Conservation (phyloP, 2,329 filamentous ascomycete genomes). For the Aspergillus puulaauensis region DNA sequence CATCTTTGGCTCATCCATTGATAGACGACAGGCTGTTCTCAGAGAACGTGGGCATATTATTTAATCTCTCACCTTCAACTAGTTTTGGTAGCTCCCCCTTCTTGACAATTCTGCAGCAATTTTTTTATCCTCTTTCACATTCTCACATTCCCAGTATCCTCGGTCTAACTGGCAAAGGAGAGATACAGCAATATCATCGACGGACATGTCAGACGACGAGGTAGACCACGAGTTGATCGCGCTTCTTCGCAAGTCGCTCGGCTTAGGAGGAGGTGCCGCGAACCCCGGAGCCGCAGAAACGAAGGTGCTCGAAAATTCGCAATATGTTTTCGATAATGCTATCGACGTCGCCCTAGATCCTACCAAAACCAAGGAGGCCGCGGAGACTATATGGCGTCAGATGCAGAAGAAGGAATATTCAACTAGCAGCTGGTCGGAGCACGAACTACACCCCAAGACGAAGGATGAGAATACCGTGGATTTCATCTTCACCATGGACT, state of each 20-base stretch:
- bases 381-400: slow-evolving; percentile 71
- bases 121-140: not conserved
- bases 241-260: slow-evolving; percentile 77
- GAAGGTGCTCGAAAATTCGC: slow-evolving; percentile 76
- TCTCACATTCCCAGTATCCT: not conserved
- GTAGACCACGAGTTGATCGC: slow-evolving; percentile 83
- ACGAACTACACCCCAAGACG: slow-evolving; percentile 83
- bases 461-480: slow-evolving; percentile 78
- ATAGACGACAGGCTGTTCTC: slow-evolving; percentile 5
- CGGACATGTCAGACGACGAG: slow-evolving; percentile 82
- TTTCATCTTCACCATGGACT: slow-evolving; percentile 96
- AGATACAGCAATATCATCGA: not conserved
- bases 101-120: not conserved
- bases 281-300: slow-evolving; percentile 66
- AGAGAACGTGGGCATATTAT: not conserved
- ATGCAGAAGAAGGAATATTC: slow-evolving; percentile 86
- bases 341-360: slow-evolving; percentile 91
- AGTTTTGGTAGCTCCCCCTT: not conserved
- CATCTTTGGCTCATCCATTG: slow-evolving; percentile 12
- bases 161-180: not conserved
- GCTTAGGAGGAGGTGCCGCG: slow-evolving; percentile 57
- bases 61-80: not conserved
- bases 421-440: slow-evolving; percentile 77
- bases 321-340: slow-evolving; percentile 86
- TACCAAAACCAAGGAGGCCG: slow-evolving; percentile 77